phyloP scores from a whole-genome alignment of 352 stramenopile species.

The Hyaloperonospora brassicae region DNA sequence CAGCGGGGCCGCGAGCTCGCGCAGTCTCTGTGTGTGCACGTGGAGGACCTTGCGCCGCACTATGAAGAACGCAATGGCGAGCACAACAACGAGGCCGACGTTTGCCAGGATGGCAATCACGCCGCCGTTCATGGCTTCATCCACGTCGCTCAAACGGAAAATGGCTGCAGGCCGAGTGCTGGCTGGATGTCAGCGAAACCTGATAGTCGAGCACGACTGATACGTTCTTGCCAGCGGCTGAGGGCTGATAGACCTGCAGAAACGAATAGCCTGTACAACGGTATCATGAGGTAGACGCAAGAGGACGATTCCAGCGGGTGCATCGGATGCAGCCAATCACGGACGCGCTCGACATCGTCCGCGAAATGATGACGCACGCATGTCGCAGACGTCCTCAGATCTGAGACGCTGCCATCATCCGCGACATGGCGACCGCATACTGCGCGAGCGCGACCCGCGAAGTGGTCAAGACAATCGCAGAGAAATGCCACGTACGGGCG shows the following conservation, averaged over 20 bases:
- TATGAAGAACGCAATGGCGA: conserved; percentile 45
- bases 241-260: too few species aligned
- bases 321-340: too few species aligned
- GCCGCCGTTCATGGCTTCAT: conserved; percentile 28
- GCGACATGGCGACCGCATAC: conserved; percentile 23
- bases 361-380: not conserved
- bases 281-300: too few species aligned
- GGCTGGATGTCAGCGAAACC: too few species aligned
- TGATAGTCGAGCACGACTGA: too few species aligned
- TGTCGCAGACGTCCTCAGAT: conserved; percentile 19
- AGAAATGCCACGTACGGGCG: conserved; percentile 54
- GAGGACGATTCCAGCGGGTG: too few species aligned
- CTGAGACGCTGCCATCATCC: conserved; percentile 12
- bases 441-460: conserved; percentile 44
- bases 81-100: conserved; percentile 32
- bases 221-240: too few species aligned
- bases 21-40: conserved; percentile 31
- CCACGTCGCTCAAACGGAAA: conserved; percentile 6
- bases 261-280: too few species aligned
- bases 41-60: conserved; percentile 39
- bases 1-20: conserved; percentile 45
- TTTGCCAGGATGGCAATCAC: conserved; percentile 33
- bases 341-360: not conserved
- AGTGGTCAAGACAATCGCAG: conserved; percentile 53
- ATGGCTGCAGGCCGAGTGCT: too few species aligned